Conservation (phyloP, 805 yeast species). For the Cyberlindnera nakhonratchasimensis region DNA sequence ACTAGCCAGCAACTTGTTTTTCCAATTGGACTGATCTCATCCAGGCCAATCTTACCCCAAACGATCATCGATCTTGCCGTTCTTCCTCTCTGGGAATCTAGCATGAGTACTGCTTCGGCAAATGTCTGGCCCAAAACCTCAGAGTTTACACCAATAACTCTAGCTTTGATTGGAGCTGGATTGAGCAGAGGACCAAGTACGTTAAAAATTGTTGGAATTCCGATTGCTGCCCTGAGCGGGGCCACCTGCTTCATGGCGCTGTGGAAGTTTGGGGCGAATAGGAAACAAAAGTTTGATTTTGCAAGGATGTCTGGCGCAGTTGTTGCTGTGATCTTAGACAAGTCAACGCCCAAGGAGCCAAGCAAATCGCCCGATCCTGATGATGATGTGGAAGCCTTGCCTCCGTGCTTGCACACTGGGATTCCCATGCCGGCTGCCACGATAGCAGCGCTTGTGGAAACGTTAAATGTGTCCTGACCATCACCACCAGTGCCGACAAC, state of each 20-base stretch:
- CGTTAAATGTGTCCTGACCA: conserved; percentile 95
- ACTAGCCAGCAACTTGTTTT: conserved; percentile 77
- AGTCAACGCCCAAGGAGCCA: conserved; percentile 76
- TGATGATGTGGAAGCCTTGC: conserved; percentile 89
- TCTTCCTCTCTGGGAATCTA: conserved; percentile 49
- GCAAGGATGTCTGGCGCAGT: conserved; percentile 60
- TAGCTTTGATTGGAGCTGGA: conserved; percentile 77
- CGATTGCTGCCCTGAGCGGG: conserved; percentile 67
- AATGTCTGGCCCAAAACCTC: conserved; percentile 76
- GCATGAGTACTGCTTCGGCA: conserved; percentile 70
- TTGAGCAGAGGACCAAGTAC: conserved; percentile 90
- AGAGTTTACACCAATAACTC: conserved; percentile 88
- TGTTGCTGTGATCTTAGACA: conserved; percentile 58
- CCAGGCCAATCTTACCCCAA: conserved; percentile 88
- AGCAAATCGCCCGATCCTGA: conserved; percentile 95
- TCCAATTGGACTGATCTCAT: conserved; percentile 92
- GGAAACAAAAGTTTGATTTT: conserved; percentile 53
- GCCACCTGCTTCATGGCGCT: conserved; percentile 87
- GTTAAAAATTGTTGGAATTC: conserved; percentile 92
- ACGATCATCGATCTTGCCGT: conserved; percentile 71
- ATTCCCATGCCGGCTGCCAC: conserved; percentile 87
- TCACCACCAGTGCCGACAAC: conserved; percentile 99
- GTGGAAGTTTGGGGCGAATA: conserved; percentile 94
- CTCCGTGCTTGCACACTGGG: conserved; percentile 91
- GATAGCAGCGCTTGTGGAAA: conserved; percentile 90